Percentiles rank a stretch among this genome's conserved stretches.
phyloP scores from a whole-genome alignment of 495 filamentous ascomycete species.

The Acidiella bohemica region DNA sequence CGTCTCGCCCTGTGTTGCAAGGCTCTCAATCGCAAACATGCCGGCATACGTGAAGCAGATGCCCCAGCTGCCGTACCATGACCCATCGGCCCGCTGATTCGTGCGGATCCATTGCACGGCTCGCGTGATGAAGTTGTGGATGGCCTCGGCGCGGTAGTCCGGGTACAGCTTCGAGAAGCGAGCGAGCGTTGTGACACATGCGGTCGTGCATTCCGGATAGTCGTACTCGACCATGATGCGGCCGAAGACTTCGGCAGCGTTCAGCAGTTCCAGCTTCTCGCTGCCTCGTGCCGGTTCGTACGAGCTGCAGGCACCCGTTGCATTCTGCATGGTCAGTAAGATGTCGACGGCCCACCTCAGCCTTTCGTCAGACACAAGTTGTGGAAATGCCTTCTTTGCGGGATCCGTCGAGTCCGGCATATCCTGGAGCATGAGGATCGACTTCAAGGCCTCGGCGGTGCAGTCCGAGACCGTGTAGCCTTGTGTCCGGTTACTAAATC shows the following conservation, averaged over 20 bases:
- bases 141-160: slow-evolving; percentile 61
- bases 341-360: slow-evolving; percentile 83
- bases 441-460: slow-evolving; percentile 78
- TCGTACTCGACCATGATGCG: slow-evolving; percentile 97
- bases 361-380: slow-evolving; percentile 56
- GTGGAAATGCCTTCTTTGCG: slow-evolving; percentile 41
- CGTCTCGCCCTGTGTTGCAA: slow-evolving; percentile 67
- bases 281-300: slow-evolving; percentile 77
- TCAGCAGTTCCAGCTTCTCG: slow-evolving; percentile 65
- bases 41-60: slow-evolving; percentile 95
- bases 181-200: slow-evolving; percentile 76
- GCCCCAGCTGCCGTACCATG: slow-evolving; percentile 95
- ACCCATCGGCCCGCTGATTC: slow-evolving; percentile 66
- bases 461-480: slow-evolving; percentile 95
- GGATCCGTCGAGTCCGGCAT: slow-evolving; percentile 37
- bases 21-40: slow-evolving; percentile 85
- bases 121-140: slow-evolving; percentile 50
- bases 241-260: slow-evolving; percentile 93
- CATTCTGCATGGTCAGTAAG: slow-evolving; percentile 81
- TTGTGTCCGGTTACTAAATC: slow-evolving; percentile 80
- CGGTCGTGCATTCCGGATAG: slow-evolving; percentile 94
- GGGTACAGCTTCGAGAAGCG: slow-evolving; percentile 74
- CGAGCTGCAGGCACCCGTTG: slow-evolving; percentile 73
- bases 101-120: slow-evolving; percentile 71
- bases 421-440: slow-evolving; percentile 71